These are phyloP conservation scores for Suillus clintonianus DNA, from an alignment of 768 basidiomycete species.

Conservation along the genomic window DNA sequence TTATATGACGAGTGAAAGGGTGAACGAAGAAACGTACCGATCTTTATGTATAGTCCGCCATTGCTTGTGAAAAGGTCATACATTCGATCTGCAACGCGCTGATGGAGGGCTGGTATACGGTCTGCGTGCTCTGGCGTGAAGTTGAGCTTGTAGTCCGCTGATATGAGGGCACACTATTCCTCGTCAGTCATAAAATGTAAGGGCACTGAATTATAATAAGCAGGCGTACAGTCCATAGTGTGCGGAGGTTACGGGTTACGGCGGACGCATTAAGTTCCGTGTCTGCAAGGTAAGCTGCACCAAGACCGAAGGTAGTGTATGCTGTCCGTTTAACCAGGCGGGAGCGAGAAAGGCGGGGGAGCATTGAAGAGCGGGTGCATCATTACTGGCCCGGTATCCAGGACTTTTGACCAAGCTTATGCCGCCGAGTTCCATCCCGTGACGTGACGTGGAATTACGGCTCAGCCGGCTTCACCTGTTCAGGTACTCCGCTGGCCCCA, in stretches of 20 bases:
- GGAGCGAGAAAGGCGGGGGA: not conserved
- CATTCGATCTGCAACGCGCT: conserved; percentile 79
- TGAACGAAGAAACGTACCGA: conserved; percentile 45
- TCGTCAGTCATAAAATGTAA: conserved; percentile 6
- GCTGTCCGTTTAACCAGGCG: conserved; percentile 18
- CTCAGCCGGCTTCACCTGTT: too few relatives aligned
- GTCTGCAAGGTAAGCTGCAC: conserved; percentile 40
- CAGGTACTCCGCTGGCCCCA: not conserved
- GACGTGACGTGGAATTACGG: conserved; percentile 1
- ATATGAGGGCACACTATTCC: conserved; percentile 66
- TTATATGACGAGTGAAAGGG: conserved; percentile 5
- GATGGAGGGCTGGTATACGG: conserved; percentile 77
- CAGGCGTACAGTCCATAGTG: conserved; percentile 46
- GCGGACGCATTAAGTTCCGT: conserved; percentile 51
- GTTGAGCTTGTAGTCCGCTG: conserved; percentile 85
- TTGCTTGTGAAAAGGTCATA: conserved; percentile 78
- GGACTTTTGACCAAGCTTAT: not conserved
- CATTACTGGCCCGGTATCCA: too few relatives aligned
- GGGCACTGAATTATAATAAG: conserved; percentile 1
- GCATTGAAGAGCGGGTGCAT: conserved; percentile 2
- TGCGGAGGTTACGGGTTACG: conserved; percentile 46
- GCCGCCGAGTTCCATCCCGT: not conserved
- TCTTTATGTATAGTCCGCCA: conserved; percentile 85
- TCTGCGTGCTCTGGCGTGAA: conserved; percentile 74
- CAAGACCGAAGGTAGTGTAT: conserved; percentile 28